A percentile compares a stretch with the other conserved stretches of the same genome.
phyloP scores from a whole-genome alignment of 306 rosid genomes.

The Medicago truncatula region MtrunA17r5.0-ANR NC_053045.1:36347001-36347500 shows the following conservation, averaged over 20 bases:
- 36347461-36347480: slow-evolving; percentile 69
- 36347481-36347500: slow-evolving; percentile 74
- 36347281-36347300: slow-evolving; percentile 62
- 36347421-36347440: slow-evolving; percentile 59
- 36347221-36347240: slow-evolving; percentile 5
- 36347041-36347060: background rate
- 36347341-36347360: slow-evolving; percentile 70
- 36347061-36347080: background rate
- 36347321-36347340: slow-evolving; percentile 63
- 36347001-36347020: background rate
- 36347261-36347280: slow-evolving; percentile 35
- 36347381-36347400: slow-evolving; percentile 70
- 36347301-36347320: slow-evolving; percentile 51
- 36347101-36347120: slow-evolving; percentile 22
- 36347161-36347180: background rate
- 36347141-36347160: background rate
- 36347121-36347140: background rate
- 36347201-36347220: background rate
- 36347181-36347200: background rate
- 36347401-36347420: slow-evolving; percentile 53
- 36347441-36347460: slow-evolving; percentile 63
- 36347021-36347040: background rate
- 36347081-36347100: background rate
- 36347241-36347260: slow-evolving; percentile 12
- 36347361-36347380: slow-evolving; percentile 72